These are phyloP conservation scores for Bremia lactucae DNA, from an alignment of 352 stramenopile species.

Conservation along the genomic window DNA sequence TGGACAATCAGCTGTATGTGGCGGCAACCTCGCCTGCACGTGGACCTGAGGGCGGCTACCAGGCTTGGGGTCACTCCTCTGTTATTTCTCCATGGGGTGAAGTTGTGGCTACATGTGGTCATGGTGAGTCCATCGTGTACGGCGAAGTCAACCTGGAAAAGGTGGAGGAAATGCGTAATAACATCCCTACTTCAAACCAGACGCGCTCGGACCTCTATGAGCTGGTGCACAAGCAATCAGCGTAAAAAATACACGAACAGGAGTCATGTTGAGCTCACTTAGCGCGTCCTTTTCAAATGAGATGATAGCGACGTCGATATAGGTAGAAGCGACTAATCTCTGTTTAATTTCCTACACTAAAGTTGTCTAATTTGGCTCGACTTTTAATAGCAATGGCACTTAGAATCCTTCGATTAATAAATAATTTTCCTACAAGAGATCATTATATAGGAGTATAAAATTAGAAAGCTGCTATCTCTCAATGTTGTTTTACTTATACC, in stretches of 20 bases:
- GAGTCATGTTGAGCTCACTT: too few species aligned
- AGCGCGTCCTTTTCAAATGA: too few species aligned
- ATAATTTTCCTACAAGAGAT: too few species aligned
- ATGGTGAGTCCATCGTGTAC: conserved; percentile 89
- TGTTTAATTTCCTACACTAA: too few species aligned
- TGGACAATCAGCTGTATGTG: conserved; percentile 94
- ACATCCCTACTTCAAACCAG: conserved; percentile 94
- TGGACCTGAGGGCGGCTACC: conserved; percentile 91
- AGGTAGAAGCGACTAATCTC: too few species aligned
- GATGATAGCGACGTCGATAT: too few species aligned
- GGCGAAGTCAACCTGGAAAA: conserved; percentile 92
- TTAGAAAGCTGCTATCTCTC: too few species aligned
- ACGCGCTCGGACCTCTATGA: conserved; percentile 94
- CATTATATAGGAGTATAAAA: too few species aligned
- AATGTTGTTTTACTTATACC: too few species aligned
- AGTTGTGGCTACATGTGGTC: conserved; percentile 90
- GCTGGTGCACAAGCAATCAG: conserved; percentile 65
- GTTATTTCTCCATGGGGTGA: conserved; percentile 96
- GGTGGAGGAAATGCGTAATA: conserved; percentile 91
- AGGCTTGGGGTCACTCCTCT: conserved; percentile 98
- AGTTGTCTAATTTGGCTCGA: too few species aligned
- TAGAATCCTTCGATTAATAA: too few species aligned
- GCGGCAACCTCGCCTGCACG: conserved; percentile 93
- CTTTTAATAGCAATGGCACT: too few species aligned
- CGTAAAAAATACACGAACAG: background rate